phyloP scores from a whole-genome alignment of 192 early-diverging fungal species.

The Irineochytrium annulatum region DNA sequence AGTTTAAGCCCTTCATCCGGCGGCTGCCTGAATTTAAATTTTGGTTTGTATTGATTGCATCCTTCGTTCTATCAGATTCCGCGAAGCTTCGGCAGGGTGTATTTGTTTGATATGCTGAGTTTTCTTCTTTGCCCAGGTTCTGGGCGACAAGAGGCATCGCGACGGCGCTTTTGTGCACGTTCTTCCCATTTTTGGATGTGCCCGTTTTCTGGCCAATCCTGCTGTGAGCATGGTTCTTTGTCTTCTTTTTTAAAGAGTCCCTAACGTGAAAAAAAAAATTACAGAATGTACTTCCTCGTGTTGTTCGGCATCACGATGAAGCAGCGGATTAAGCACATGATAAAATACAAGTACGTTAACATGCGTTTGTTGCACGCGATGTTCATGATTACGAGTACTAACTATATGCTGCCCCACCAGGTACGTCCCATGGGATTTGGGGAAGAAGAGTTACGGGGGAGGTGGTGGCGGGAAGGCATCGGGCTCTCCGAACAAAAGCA shows the following conservation, averaged over 20 bases:
- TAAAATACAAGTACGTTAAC: slow-evolving; percentile 71
- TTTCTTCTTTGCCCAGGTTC: slow-evolving; percentile 51
- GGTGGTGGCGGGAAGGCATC: too few species aligned
- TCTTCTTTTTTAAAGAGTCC: not conserved
- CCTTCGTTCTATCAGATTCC: too few species aligned
- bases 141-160: slow-evolving; percentile 74
- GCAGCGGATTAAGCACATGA: slow-evolving; percentile 96
- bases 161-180: slow-evolving; percentile 81
- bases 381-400: slow-evolving; percentile 13
- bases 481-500: too few species aligned
- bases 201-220: slow-evolving; percentile 99
- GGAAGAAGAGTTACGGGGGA: slow-evolving; percentile 40
- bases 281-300: slow-evolving; percentile 85
- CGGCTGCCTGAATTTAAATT: slow-evolving; percentile 98
- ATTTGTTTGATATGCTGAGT: not conserved
- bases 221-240: slow-evolving; percentile 39
- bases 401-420: not conserved
- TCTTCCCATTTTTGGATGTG: slow-evolving; percentile 84
- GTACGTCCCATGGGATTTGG: slow-evolving; percentile 47
- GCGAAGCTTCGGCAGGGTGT: not conserved
- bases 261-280: not conserved
- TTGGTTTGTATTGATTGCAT: slow-evolving; percentile 66
- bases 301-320: slow-evolving; percentile 94
- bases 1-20: slow-evolving; percentile 96
- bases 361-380: slow-evolving; percentile 25